Evolutionary conservation across 2,329 filamentous ascomycete species (phyloP).

Genomic region (Colletotrichum tanaceti): DNA sequence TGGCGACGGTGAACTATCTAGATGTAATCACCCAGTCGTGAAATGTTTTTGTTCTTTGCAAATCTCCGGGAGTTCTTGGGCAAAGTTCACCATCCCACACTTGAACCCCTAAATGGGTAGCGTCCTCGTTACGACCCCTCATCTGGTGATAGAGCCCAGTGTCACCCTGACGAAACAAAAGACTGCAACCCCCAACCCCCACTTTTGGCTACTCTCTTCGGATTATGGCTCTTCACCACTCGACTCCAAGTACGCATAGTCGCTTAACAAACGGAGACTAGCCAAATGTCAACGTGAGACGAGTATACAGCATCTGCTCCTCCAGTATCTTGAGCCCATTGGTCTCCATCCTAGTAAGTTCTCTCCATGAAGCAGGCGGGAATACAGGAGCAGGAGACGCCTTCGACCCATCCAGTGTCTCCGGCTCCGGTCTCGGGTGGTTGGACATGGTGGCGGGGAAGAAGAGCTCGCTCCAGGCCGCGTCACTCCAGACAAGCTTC

Average conservation of each 20-base stretch:
- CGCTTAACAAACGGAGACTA: constrained; percentile 57
- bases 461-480: constrained; percentile 61
- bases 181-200: constrained; percentile 36
- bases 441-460: constrained; percentile 39
- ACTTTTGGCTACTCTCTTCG: constrained; percentile 18
- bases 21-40: too few relatives aligned
- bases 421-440: not conserved
- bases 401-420: constrained; percentile 20
- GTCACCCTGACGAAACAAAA: constrained; percentile 32
- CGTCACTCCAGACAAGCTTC: constrained; percentile 64
- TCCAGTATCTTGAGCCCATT: constrained; percentile 62
- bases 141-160: constrained; percentile 15
- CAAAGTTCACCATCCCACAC: not conserved
- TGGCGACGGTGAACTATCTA: not conserved
- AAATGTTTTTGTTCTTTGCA: not conserved
- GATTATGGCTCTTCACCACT: constrained; percentile 48
- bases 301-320: constrained; percentile 61
- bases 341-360: constrained; percentile 45
- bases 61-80: not conserved
- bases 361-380: constrained; percentile 6
- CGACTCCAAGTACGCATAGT: constrained; percentile 56
- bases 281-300: constrained; percentile 66
- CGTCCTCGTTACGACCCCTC: constrained; percentile 22
- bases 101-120: not conserved
- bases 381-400: not conserved